Evolutionary conservation across 257 asterid species (phyloP), one percentile per base, ranked within the genome.

Genomic region (Solanum sitiens): DNA sequence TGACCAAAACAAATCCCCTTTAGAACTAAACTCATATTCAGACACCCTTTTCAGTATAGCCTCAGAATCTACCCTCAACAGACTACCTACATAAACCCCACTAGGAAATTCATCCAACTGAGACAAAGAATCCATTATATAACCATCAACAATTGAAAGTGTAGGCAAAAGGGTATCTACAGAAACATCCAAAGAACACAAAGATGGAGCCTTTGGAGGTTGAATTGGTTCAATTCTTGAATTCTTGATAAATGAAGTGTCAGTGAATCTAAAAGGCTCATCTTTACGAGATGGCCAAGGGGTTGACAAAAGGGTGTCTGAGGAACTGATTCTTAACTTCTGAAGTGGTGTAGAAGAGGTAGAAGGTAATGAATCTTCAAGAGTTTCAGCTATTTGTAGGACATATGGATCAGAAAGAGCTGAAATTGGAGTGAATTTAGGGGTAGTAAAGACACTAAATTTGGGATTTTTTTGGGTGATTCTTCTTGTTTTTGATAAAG

Each of bases 271-370:
- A 88, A 97, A 97, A 56, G 97, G 91, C 90, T 97, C 99, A 88
- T 97, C 99, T 91, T 94, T 95, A 20, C 94, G 91, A 3, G 99
- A 88, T 11, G 99, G 99, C 99, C 99, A 95, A 2, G 94, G 89
- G 76, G 96, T 95, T n/a, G 98, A 93, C 65, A 95, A 95, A 63
- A 97, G 98, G 86, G 93, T 90, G 33, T 95, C 90, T n/a, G 99
- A 94, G 40, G 98, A 95, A 77, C 72, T 87, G 86, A 94, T 94
- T 65, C 98, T 89, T 9, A 95, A 94, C 88, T 93, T 95, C 89
- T 93, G 96, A 40, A 97, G 94, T 27, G 95, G 88, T 35, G 95
- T 39, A 13, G 91, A 86, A 83, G 95, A 87, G 63, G 92, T 83
- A 47, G 94, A 71, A 37, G 95, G 53, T 71, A 92, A 83, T 20